Evolutionary conservation across 805 yeast species (phyloP).

Genomic region (Candida insectalens): DNA sequence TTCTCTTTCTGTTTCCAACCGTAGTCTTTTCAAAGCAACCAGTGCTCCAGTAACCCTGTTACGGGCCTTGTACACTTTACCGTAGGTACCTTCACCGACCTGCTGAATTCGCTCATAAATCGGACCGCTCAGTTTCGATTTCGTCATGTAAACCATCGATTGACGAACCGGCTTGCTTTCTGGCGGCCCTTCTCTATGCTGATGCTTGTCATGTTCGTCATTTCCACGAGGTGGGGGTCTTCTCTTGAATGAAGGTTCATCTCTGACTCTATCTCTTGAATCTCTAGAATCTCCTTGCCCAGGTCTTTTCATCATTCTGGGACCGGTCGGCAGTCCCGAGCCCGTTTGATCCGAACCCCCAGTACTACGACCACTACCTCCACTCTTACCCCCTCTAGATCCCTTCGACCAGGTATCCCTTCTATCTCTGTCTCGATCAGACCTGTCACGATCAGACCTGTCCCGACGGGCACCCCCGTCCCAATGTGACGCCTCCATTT

Average conservation of each 20-base stretch:
- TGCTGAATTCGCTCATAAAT: slow-evolving; percentile 67
- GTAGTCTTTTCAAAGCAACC: slow-evolving; percentile 80
- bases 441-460: no score
- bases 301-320: no score
- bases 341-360: no score
- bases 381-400: no score
- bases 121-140: slow-evolving; percentile 20
- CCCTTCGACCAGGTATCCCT: no score
- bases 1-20: slow-evolving; percentile 83
- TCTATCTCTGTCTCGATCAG: no score
- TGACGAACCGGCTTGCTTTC: background rate
- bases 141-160: slow-evolving; percentile 14
- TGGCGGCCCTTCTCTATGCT: background rate
- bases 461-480: no score
- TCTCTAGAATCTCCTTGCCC: background rate
- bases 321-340: no score
- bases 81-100: slow-evolving; percentile 99
- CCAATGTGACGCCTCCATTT: no score
- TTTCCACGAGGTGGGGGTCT: background rate
- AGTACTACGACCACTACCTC: no score
- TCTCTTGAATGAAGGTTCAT: slow-evolving; percentile 1
- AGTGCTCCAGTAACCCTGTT: slow-evolving; percentile 56
- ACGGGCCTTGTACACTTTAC: slow-evolving; percentile 85
- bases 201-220: background rate
- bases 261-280: background rate